Conservation (phyloP, 495 filamentous ascomycete genomes). For the Gamarada debralockiae region DNA sequence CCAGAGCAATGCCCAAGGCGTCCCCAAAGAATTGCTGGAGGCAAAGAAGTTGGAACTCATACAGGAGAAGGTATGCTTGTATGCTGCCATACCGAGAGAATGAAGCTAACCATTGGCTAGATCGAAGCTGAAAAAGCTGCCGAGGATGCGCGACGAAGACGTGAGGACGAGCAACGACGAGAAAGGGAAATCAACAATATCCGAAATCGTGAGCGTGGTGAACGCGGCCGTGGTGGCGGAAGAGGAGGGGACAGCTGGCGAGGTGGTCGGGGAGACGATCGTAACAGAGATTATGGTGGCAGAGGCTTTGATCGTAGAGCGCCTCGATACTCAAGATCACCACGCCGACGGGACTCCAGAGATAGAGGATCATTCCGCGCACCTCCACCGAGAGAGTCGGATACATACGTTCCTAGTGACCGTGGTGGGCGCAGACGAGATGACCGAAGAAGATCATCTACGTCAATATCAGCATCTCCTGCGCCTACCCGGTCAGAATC, state of each 20-base stretch:
- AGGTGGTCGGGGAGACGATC: constrained; percentile 36
- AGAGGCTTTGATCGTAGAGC: constrained; percentile 39
- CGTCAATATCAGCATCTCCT: constrained; percentile 20
- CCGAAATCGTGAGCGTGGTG: constrained; percentile 68
- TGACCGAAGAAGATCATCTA: constrained; percentile 30
- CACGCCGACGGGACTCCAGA: constrained; percentile 50
- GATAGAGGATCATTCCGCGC: constrained; percentile 44
- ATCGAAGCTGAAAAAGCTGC: constrained; percentile 79
- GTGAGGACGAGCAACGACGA: constrained; percentile 54
- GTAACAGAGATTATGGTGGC: constrained; percentile 20
- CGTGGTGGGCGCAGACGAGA: constrained; percentile 35
- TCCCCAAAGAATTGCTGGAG: constrained; percentile 91
- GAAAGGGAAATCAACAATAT: constrained; percentile 60
- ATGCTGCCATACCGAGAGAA: not conserved
- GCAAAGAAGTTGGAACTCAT: constrained; percentile 93
- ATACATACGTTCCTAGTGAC: constrained; percentile 45
- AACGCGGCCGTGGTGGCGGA: constrained; percentile 60
- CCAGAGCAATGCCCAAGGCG: constrained; percentile 81
- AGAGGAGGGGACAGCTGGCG: constrained; percentile 46
- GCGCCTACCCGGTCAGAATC: constrained; percentile 6
- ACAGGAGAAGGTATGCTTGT: constrained; percentile 73
- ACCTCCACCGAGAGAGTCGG: constrained; percentile 38
- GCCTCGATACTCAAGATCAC: constrained; percentile 60
- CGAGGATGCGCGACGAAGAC: constrained; percentile 61
- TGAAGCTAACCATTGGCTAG: constrained; percentile 38